These are phyloP conservation scores for Rutidosis leptorrhynchoides DNA, from an alignment of 129 eudicot genomes.

Conservation along the genomic window DNA sequence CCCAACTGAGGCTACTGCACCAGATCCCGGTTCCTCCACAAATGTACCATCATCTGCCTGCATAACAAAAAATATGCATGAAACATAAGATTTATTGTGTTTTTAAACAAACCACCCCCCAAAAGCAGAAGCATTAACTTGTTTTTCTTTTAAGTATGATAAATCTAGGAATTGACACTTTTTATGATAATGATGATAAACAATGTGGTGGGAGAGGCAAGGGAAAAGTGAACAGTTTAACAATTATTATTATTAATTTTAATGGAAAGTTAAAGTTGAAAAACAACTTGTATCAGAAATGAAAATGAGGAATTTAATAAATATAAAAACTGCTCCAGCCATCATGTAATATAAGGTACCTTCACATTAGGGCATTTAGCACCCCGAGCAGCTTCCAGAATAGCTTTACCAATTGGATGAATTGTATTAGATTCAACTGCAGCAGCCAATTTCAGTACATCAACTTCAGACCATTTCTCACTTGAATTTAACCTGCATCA, in stretches of 20 bases:
- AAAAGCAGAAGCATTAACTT: too few species aligned
- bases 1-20: slow-evolving; percentile 83
- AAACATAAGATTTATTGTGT: background rate
- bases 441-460: slow-evolving; percentile 81
- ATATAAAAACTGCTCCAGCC: background rate
- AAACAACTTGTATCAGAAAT: background rate
- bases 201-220: background rate
- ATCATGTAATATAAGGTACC: slow-evolving; percentile 31
- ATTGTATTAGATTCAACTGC: slow-evolving; percentile 89
- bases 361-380: slow-evolving; percentile 49
- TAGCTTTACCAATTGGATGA: slow-evolving; percentile 99
- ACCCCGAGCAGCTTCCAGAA: slow-evolving; percentile 75
- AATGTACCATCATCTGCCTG: slow-evolving; percentile 82
- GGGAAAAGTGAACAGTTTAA: background rate
- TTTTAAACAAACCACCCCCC: too few species aligned
- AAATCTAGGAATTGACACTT: too few species aligned
- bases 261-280: background rate
- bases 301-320: background rate
- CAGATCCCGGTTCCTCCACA: slow-evolving; percentile 97
- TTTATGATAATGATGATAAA: too few species aligned
- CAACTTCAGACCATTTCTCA: slow-evolving; percentile 58
- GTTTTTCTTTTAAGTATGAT: too few species aligned
- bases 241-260: too few species aligned
- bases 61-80: slow-evolving; percentile 18
- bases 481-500: slow-evolving; percentile 48